These are phyloP conservation scores for Fistulinella prunicolor DNA, from an alignment of 768 basidiomycete genomes.

Conservation along the genomic window DNA sequence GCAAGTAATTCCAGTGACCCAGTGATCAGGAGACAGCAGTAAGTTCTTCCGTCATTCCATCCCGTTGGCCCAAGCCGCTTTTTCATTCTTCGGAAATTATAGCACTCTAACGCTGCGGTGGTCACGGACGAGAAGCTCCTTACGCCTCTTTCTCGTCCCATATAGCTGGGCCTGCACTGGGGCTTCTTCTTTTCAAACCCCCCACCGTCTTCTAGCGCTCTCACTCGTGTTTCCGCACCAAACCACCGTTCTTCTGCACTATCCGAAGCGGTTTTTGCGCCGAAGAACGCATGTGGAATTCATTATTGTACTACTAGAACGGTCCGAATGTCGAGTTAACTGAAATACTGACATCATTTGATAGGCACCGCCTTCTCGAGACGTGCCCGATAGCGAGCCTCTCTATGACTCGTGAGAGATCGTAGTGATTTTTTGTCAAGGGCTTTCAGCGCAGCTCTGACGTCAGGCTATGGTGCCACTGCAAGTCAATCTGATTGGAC, in stretches of 20 bases:
- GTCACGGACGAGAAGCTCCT: conserved; percentile 14
- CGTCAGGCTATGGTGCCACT: conserved; percentile 18
- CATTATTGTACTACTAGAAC: conserved; percentile 9
- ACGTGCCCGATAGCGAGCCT: conserved; percentile 4
- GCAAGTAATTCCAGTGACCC: conserved; percentile 6
- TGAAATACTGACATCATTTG: conserved; percentile 24
- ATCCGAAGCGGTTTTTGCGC: conserved; percentile 11
- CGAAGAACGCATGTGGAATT: conserved; percentile 15
- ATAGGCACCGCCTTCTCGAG: conserved; percentile 16
- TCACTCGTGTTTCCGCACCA: not conserved
- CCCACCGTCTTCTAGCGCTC: conserved; percentile 12
- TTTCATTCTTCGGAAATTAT: conserved; percentile 32
- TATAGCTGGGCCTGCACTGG: not conserved
- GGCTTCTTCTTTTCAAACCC: conserved; percentile 7
- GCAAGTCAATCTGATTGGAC: not conserved
- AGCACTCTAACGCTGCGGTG: conserved; percentile 5
- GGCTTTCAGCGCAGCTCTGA: conserved; percentile 24
- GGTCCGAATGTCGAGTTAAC: conserved; percentile 6
- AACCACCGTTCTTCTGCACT: conserved; percentile 5
- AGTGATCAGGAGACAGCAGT: conserved; percentile 5
- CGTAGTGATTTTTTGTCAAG: conserved; percentile 9
- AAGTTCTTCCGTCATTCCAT: conserved; percentile 15
- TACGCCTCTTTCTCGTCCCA: conserved; percentile 4
- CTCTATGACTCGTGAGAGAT: conserved; percentile 4
- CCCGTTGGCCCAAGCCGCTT: conserved; percentile 4